Evolutionary conservation across 1,139 yeast species (phyloP), one percentile per base, ranked within the genome.

Genomic region (Yamadazyma songkhlaensis): DNA sequence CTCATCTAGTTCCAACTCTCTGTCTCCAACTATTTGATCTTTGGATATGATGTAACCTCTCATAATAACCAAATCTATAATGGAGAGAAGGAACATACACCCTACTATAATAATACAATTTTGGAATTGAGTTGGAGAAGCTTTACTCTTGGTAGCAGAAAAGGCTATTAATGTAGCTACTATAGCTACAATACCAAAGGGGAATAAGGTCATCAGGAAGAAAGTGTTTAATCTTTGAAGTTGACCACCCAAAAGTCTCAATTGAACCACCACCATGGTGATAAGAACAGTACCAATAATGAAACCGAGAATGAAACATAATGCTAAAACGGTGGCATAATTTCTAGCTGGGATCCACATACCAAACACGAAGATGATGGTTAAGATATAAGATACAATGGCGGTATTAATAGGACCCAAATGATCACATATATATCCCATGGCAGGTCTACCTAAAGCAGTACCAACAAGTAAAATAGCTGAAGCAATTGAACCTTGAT

Each of bases 261-360:
- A 34, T 10, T 39, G 25, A 11, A 49, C 40, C 3, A 44, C 40
- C 1, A 46, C 45, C 25, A 42, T 11, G n/a, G 47, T 41, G 2
- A 42, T 22, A 26, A 43, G 45, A 5, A 41, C 21, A 1, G 45
- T 33, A 11, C 58, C 55, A 39, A 50, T 49, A 22, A 46, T 35
- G 3, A 39, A 33, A 2, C 59, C 59, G 20, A 41, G 35, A 3
- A 54, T 22, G 8, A 55, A 17, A 7, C 49, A 48, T 23, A 51
- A 45, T 9, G 38, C 40, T n/a, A 53, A 35, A 2, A 78, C 70
- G 3, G 79, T 73, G 2, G 79, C 79, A 45, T 59, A 72, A 47
- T 74, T 76, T 34, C 74, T 56, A 10, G 79, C 72, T 3, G 83
- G 82, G 28, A 79, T 67, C 86, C 86, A 81, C 76, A 80, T 74